These are phyloP conservation scores for Oryza meridionalis DNA, from an alignment of 176 grass and related monocot genomes.

Conservation along the genomic window DNA sequence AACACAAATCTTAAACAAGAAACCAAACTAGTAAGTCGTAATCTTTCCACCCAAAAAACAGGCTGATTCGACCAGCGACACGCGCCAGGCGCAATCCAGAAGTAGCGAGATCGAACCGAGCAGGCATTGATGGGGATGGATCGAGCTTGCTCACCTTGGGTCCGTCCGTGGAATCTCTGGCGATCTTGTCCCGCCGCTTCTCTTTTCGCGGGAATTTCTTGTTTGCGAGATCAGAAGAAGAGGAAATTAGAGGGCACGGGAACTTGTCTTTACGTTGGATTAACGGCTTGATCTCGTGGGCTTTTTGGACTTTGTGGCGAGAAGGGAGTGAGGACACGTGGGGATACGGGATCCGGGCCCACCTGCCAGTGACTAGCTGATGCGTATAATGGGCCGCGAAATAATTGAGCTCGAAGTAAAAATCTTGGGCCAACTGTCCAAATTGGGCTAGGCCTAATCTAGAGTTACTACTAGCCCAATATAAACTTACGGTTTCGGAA, in stretches of 20 bases:
- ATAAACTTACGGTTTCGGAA: too few relatives aligned
- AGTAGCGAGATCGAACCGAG: not conserved
- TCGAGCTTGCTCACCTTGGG: constrained; percentile 30
- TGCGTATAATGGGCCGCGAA: too few relatives aligned
- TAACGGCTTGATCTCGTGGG: constrained; percentile 20
- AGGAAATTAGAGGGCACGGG: constrained; percentile 19
- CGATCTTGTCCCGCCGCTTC: not conserved
- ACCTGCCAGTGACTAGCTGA: not conserved
- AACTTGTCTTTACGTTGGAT: constrained; percentile 35
- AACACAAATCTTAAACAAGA: not conserved
- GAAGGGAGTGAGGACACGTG: not conserved
- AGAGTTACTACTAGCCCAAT: too few relatives aligned
- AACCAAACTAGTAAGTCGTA: too few relatives aligned
- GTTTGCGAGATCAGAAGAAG: constrained; percentile 3
- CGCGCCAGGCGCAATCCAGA: too few relatives aligned
- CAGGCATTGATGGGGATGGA: not conserved
- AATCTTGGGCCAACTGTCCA: too few relatives aligned
- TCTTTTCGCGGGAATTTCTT: not conserved
- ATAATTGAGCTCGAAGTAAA: too few relatives aligned
- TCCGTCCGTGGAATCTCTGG: not conserved
- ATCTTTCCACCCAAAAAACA: not conserved
- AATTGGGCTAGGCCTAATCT: too few relatives aligned
- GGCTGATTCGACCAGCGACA: not conserved
- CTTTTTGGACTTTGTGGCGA: not conserved
- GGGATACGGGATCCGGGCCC: not conserved